These are phyloP conservation scores for Alternaria atra DNA, from an alignment of 2,329 filamentous ascomycete species.

Conservation along the genomic window DNA sequence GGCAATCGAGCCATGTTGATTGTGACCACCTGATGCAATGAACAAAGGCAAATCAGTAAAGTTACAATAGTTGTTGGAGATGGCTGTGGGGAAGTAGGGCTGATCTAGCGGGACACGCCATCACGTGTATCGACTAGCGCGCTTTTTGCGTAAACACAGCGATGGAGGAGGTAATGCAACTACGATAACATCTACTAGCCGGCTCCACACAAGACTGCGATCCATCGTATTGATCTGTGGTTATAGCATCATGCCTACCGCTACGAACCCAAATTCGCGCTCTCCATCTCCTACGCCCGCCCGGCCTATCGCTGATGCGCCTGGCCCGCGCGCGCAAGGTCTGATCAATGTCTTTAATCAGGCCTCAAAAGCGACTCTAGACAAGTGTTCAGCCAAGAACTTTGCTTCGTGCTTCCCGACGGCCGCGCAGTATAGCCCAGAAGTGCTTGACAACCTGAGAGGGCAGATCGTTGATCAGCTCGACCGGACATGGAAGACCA, in stretches of 20 bases:
- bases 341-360: slow-evolving; percentile 68
- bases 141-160: slow-evolving; percentile 25
- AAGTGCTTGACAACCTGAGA: slow-evolving; percentile 65
- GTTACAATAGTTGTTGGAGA: neutral
- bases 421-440: slow-evolving; percentile 65
- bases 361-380: slow-evolving; percentile 67
- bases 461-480: slow-evolving; percentile 67
- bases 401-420: slow-evolving; percentile 72
- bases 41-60: neutral
- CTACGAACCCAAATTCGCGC: slow-evolving; percentile 42
- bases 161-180: slow-evolving; percentile 1
- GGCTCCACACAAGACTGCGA: neutral
- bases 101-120: slow-evolving; percentile 6
- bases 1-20: neutral
- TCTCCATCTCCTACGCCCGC: slow-evolving; percentile 62
- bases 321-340: slow-evolving; percentile 67
- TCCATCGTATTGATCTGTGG: neutral
- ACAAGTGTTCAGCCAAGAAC: slow-evolving; percentile 68
- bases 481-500: slow-evolving; percentile 64
- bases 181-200: neutral
- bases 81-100: slow-evolving; percentile 12
- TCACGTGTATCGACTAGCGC: slow-evolving; percentile 27
- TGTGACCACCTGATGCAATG: neutral
- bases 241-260: slow-evolving; percentile 39
- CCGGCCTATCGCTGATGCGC: slow-evolving; percentile 63